Percentiles rank a stretch among this genome's conserved stretches.
Evolutionary conservation across 2,329 filamentous ascomycete species (phyloP).

Genomic region (Trichoderma lentiforme): DNA sequence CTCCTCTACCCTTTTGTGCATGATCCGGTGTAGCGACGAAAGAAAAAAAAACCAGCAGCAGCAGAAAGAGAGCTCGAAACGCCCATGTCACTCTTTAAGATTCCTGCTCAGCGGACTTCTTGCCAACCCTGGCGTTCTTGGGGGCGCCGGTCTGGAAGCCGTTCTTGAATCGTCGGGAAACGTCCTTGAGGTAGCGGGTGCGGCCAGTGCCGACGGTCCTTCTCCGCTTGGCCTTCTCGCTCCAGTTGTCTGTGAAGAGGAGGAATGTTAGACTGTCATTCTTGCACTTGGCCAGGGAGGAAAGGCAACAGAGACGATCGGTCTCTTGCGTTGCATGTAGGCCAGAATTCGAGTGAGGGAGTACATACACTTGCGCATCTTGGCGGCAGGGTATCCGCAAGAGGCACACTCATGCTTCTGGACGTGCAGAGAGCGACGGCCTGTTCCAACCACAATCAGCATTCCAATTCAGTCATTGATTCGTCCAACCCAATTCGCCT

Average conservation of each 20-base stretch:
- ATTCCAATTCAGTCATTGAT: constrained; percentile 14
- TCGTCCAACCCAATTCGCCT: neutral
- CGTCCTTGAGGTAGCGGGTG: constrained; percentile 89
- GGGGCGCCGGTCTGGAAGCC: constrained; percentile 90
- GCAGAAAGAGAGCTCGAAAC: constrained; percentile 10
- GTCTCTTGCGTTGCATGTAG: neutral
- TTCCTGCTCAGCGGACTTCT: constrained; percentile 35
- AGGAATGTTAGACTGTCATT: neutral
- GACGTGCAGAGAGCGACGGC: constrained; percentile 96
- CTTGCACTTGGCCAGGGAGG: neutral
- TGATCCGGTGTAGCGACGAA: constrained; percentile 18
- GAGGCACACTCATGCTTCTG: constrained; percentile 97
- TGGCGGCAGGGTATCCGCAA: constrained; percentile 96
- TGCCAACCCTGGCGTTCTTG: constrained; percentile 64
- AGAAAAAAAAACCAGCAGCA: constrained; percentile 10
- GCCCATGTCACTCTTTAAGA: constrained; percentile 26
- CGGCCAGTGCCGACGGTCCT: constrained; percentile 98
- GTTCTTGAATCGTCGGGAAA: constrained; percentile 94
- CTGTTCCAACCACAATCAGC: constrained; percentile 45
- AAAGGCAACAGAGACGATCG: neutral
- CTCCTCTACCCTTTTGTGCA: constrained; percentile 20
- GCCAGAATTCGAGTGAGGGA: neutral
- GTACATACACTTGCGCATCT: constrained; percentile 95
- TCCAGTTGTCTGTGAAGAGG: constrained; percentile 83
- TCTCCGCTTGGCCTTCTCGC: constrained; percentile 99